Base-by-base conservation (phyloP, 2,329 filamentous ascomycete genomes). In the Grosmannia penicillata region DNA sequence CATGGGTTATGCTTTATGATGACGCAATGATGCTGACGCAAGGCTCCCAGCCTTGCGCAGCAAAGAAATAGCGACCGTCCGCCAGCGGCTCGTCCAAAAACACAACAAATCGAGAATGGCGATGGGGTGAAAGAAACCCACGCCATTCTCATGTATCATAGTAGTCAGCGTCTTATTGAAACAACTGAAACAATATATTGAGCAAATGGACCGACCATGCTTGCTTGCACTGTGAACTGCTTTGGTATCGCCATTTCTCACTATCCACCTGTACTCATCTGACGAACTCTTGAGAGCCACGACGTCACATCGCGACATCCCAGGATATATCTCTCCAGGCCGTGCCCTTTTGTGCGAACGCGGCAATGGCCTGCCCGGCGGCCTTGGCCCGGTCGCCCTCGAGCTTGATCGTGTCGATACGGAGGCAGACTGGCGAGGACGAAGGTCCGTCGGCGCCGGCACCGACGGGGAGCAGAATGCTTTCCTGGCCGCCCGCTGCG, bases 301-400 rank as follows among this genome's bases (percentile, higher is more conserved):
- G 35, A 37, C 15, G 15, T 28, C 9, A 28, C 15, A 13, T 13
- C 22, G 15, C 34, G 2, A 37, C 40, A 13, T 41, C 36, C 46
- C 35, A 45, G 13, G 45, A 24, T 5, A 43, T 24, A 17, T 43
- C 24, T 4, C 21, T 22, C n/a, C 37, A 28, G 5, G 33, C 36
- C 28, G 40, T 35, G 9, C 33, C 21, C 15, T 36, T 19, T 26
- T 33, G 33, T 6, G 47, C 28, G 22, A 53, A 51, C 4, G 43
- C 31, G 29, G 36, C 41, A 10, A 60, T 38, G 4, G 49, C 57
- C 10, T 26, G 32, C 8, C 35, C 42, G 5, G 59, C 51, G 5
- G 51, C 43, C 32, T 50, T 55, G n/a, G 45, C 42, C 28, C 38
- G 39, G 9, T 50, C 43, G n/a, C 59, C 56, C 41, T 61, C 59